A percentile compares a stretch with the other conserved stretches of the same genome.
phyloP scores from a whole-genome alignment of 192 early-diverging fungal species.

The Anaeromyces robustus region DNA sequence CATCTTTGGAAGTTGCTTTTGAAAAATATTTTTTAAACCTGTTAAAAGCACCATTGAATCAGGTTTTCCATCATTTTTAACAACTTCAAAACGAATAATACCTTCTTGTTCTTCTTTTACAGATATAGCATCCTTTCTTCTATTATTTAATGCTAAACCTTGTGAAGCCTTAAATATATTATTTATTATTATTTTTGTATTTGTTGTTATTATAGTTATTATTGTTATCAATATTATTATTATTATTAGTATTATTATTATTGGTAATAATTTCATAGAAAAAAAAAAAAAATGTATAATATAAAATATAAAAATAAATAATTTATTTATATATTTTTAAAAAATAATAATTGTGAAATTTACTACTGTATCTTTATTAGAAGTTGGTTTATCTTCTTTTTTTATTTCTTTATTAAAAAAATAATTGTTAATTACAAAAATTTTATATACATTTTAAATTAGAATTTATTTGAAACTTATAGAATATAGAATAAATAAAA shows the following conservation, averaged over 20 bases:
- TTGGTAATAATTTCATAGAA: too few relatives aligned
- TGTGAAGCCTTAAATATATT: not conserved
- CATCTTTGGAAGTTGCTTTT: conserved; percentile 97
- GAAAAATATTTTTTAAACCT: conserved; percentile 88
- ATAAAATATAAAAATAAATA: too few relatives aligned
- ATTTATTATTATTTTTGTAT: not conserved
- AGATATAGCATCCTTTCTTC: not conserved
- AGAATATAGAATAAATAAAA: too few relatives aligned
- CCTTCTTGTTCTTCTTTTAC: not conserved
- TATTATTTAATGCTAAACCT: not conserved
- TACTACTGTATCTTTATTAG: not conserved
- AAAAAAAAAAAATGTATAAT: too few relatives aligned
- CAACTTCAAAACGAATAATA: conserved; percentile 28
- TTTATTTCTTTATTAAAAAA: not conserved
- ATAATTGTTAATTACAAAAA: too few relatives aligned
- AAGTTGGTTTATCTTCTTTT: not conserved
- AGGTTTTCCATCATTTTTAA: conserved; percentile 61
- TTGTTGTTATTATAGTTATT: too few relatives aligned
- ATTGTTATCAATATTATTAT: too few relatives aligned
- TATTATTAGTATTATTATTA: too few relatives aligned
- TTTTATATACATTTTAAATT: too few relatives aligned
- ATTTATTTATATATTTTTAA: too few relatives aligned
- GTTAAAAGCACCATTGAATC: conserved; percentile 80
- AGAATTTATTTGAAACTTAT: too few relatives aligned
- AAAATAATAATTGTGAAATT: too few relatives aligned